Evolutionary conservation across 371 early-diverging fungal species (phyloP), one percentile per base, ranked within the genome.

Genomic region (Mortierella sp.): DNA sequence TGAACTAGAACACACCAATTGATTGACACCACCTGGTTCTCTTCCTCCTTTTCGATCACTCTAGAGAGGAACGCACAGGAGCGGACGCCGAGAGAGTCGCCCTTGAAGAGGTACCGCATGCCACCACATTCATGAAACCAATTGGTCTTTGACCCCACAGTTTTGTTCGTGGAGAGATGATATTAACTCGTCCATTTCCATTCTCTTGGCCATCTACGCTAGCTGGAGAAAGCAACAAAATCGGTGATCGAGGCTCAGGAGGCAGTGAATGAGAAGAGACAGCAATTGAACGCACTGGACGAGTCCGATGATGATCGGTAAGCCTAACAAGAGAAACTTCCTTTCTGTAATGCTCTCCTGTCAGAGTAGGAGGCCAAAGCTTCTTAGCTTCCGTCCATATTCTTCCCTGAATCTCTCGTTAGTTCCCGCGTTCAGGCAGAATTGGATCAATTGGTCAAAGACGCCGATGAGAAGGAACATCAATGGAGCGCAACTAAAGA

Each of bases 401-500:
- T 14, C 4, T 17, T 39, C 6, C 22, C n/a, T 19, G 21, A 1
- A 19, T n/a, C 2, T 21, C 3, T 14, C 34, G 2, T 41, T 25
- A 65, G 72, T 19, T 31, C 53, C 8, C 47, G 43, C 2, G 45
- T 72, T 4, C 55, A 61, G 27, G 10, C 54, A 19, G 67, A 67
- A 24, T 39, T 73, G 29, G 63, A 57, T 27, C 52, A 44, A 13
- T 27, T 73, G 60, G 46, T 34, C 34, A 28, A 59, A 29, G 56
- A 62, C 19, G 40, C 40, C 21, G 43, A 22, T 7, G 56, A 39
- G 17, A 63, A 54, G 49, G 67, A 73, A 31, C 74, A 63, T 37
- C 67, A 67, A 37, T 67, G 74, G 74, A 63, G 56, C 28, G 74
- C 74, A 0, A 73, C 74, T 28, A 73, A 73, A 37, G 67, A 73